Conservation (phyloP, 192 early-diverging fungal species). For the Coemansia sp. region DNA sequence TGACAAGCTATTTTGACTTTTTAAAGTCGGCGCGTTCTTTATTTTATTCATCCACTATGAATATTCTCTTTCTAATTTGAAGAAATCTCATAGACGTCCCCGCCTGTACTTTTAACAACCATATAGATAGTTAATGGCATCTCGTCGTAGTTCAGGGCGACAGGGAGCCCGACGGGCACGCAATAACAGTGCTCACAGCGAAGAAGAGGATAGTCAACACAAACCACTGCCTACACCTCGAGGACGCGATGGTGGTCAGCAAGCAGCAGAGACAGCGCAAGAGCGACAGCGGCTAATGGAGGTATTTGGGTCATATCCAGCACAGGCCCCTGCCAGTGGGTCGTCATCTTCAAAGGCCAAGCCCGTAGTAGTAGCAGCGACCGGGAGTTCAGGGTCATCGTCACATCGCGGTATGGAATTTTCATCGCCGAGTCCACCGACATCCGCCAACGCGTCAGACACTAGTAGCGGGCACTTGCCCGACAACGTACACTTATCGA, state of each 20-base stretch:
- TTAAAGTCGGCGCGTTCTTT: neutral
- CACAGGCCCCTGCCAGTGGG: neutral
- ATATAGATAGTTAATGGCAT: conserved; percentile 19
- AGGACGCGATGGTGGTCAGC: conserved; percentile 8
- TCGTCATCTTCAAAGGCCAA: neutral
- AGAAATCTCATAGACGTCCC: neutral
- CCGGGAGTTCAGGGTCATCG: conserved; percentile 39
- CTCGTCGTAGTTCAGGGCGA: conserved; percentile 13
- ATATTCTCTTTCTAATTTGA: neutral
- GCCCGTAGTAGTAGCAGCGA: neutral
- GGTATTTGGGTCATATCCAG: conserved; percentile 28
- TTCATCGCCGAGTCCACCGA: conserved; percentile 48
- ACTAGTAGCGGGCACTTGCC: conserved; percentile 45
- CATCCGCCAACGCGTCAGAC: conserved; percentile 41
- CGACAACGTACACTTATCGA: conserved; percentile 44
- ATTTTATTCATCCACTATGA: conserved; percentile 1
- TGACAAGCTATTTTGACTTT: neutral
- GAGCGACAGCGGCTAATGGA: conserved; percentile 36
- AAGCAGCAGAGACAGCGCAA: conserved; percentile 14
- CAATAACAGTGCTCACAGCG: neutral
- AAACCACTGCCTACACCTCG: conserved; percentile 17
- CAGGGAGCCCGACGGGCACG: conserved; percentile 1
- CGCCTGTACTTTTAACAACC: neutral
- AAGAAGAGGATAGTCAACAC: neutral
- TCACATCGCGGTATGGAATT: conserved; percentile 42